phyloP scores from a whole-genome alignment of 148 eudicot species.

The Camellia sinensis region DNA sequence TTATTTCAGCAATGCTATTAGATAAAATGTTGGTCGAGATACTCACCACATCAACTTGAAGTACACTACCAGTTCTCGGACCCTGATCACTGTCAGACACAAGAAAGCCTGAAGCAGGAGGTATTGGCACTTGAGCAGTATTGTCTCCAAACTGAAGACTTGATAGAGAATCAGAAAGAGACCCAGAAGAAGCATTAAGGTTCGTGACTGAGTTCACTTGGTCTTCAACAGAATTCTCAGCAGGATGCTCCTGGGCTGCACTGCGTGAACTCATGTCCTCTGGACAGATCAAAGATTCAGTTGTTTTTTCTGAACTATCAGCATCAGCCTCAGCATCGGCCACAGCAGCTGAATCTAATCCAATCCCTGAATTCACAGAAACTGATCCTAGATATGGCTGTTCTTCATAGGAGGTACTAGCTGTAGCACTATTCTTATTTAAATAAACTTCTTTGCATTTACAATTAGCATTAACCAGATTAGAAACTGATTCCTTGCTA shows the following conservation, averaged over 20 bases:
- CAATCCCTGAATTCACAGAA: constrained; percentile 10
- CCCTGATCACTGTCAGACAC: constrained; percentile 27
- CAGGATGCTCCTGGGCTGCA: constrained; percentile 18
- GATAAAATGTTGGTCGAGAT: constrained; percentile 45
- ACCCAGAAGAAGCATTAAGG: constrained; percentile 14
- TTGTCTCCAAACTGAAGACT: constrained; percentile 29
- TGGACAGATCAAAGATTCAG: neutral
- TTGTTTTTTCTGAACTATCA: constrained; percentile 7
- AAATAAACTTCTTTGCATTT: neutral
- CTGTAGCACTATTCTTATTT: constrained; percentile 11
- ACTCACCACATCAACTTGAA: constrained; percentile 62
- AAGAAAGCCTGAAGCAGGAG: constrained; percentile 26
- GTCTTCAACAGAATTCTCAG: constrained; percentile 11
- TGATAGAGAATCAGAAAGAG: constrained; percentile 27
- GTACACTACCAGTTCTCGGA: constrained; percentile 29
- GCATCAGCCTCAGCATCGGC: constrained; percentile 5
- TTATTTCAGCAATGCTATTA: constrained; percentile 40
- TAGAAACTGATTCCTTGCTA: neutral
- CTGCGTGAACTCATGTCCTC: constrained; percentile 16
- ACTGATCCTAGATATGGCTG: constrained; percentile 20
- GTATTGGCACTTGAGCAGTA: constrained; percentile 10
- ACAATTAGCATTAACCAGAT: constrained; percentile 12
- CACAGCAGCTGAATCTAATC: constrained; percentile 3
- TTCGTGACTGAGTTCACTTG: constrained; percentile 12
- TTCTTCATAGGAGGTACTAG: constrained; percentile 17